phyloP scores from a whole-genome alignment of 345 rosid genomes.

The Noccaea caerulescens region DNA sequence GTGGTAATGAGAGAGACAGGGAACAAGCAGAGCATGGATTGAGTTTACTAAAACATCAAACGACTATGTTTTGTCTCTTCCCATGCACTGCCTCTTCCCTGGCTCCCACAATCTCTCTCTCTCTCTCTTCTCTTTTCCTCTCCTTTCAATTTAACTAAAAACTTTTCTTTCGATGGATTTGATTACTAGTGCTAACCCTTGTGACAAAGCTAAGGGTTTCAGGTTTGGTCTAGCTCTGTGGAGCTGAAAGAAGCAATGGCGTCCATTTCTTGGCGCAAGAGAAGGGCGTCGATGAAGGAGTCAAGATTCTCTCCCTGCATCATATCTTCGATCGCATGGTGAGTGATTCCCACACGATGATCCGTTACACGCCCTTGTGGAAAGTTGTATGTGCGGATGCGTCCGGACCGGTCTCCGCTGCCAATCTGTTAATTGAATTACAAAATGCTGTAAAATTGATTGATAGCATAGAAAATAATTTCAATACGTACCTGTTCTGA shows the following conservation, averaged over 20 bases:
- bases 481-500: slow-evolving; percentile 69
- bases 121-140: slow-evolving; percentile 22
- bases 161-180: slow-evolving; percentile 17
- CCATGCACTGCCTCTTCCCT: slow-evolving; percentile 99
- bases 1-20: slow-evolving; percentile 55
- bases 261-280: slow-evolving; percentile 93
- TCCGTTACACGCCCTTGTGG: slow-evolving; percentile 93
- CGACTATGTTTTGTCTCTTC: slow-evolving; percentile 55
- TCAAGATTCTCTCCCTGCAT: slow-evolving; percentile 87
- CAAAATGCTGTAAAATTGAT: slow-evolving; percentile 26
- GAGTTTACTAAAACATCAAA: slow-evolving; percentile 50
- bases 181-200: slow-evolving; percentile 25
- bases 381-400: slow-evolving; percentile 90
- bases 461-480: slow-evolving; percentile 2
- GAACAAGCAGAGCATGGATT: slow-evolving; percentile 79
- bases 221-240: slow-evolving; percentile 23
- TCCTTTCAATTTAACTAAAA: background rate
- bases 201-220: slow-evolving; percentile 9
- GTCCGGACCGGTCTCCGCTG: slow-evolving; percentile 89
- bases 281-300: slow-evolving; percentile 80
- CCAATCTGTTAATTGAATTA: slow-evolving; percentile 65
- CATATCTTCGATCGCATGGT: slow-evolving; percentile 74
- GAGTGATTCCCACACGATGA: slow-evolving; percentile 87
- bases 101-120: slow-evolving; percentile 57
- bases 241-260: slow-evolving; percentile 84